A percentile compares a stretch with the other conserved stretches of the same genome.
These are phyloP conservation scores for Ustilago nuda DNA, from an alignment of 1,284 basidiomycete species.

Conservation along the genomic window DNA sequence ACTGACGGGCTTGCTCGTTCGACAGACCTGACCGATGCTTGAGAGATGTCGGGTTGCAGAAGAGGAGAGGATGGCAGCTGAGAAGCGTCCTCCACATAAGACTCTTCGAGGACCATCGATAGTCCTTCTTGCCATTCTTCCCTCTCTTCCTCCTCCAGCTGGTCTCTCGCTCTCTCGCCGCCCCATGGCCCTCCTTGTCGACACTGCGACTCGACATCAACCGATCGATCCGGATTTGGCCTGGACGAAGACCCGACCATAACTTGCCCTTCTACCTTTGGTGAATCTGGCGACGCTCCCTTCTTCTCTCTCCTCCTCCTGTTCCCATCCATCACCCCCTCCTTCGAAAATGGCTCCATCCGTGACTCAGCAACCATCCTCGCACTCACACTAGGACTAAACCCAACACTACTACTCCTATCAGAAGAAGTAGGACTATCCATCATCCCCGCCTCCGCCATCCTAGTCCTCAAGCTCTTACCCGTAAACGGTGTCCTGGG, in stretches of 20 bases:
- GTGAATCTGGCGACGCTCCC: not conserved
- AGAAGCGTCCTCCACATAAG: constrained; percentile 23
- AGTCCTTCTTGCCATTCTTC: constrained; percentile 32
- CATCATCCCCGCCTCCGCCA: constrained; percentile 38
- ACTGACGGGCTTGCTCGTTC: not conserved
- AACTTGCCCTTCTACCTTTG: not conserved
- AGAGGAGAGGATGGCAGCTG: constrained; percentile 12
- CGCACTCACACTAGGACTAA: constrained; percentile 19
- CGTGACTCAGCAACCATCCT: constrained; percentile 7
- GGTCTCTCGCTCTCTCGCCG: not conserved
- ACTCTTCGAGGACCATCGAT: constrained; percentile 38
- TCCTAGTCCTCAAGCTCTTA: constrained; percentile 32
- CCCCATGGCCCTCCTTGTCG: not conserved
- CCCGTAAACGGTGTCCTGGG: constrained; percentile 34
- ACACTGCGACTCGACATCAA: constrained; percentile 3
- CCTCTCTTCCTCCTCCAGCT: not conserved
- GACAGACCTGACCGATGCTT: not conserved
- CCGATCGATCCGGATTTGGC: no score
- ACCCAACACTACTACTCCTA: constrained; percentile 30
- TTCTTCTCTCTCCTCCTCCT: not conserved
- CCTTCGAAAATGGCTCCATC: not conserved
- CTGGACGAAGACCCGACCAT: not conserved
- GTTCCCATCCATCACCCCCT: no score
- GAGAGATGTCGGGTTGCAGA: not conserved
- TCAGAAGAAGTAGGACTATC: constrained; percentile 31